Percentiles rank a stretch among this genome's conserved stretches.
phyloP scores from a whole-genome alignment of 2,329 filamentous ascomycete species.

The Pseudogymnoascus sp. region DNA sequence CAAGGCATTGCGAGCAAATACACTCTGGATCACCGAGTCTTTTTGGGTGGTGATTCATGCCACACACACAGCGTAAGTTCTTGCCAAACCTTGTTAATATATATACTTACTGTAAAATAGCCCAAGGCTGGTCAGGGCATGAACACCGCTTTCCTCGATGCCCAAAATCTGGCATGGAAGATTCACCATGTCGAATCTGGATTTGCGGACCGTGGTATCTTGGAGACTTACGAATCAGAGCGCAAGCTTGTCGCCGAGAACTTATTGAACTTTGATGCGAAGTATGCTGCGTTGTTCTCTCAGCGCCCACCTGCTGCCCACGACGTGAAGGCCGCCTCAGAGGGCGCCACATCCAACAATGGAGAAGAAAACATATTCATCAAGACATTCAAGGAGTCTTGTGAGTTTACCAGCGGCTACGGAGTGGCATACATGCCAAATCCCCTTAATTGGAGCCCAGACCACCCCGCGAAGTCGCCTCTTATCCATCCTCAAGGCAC shows the following conservation, averaged over 20 bases:
- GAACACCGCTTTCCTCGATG: slow-evolving; percentile 74
- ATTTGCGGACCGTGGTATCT: slow-evolving; percentile 65
- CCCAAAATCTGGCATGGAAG: slow-evolving; percentile 92
- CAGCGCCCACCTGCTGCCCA: slow-evolving; percentile 64
- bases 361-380: slow-evolving; percentile 71
- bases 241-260: slow-evolving; percentile 78
- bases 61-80: slow-evolving; percentile 64
- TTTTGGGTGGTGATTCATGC: slow-evolving; percentile 70
- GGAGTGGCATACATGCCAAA: slow-evolving; percentile 82
- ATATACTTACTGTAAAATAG: slow-evolving; percentile 54
- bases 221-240: slow-evolving; percentile 82
- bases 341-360: slow-evolving; percentile 20
- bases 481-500: slow-evolving; percentile 60
- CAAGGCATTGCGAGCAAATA: slow-evolving; percentile 65
- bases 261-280: slow-evolving; percentile 78
- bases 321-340: slow-evolving; percentile 62
- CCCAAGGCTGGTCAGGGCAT: slow-evolving; percentile 74
- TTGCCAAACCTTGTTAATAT: slow-evolving; percentile 19
- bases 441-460: slow-evolving; percentile 71
- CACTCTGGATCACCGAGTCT: slow-evolving; percentile 61
- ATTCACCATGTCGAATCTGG: slow-evolving; percentile 83
- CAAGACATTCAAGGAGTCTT: slow-evolving; percentile 82
- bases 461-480: slow-evolving; percentile 63
- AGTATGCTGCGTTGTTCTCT: slow-evolving; percentile 86
- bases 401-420: slow-evolving; percentile 89